Conservation (phyloP, 331 rosid species). For the Rhamnella rubrinervis region DNA sequence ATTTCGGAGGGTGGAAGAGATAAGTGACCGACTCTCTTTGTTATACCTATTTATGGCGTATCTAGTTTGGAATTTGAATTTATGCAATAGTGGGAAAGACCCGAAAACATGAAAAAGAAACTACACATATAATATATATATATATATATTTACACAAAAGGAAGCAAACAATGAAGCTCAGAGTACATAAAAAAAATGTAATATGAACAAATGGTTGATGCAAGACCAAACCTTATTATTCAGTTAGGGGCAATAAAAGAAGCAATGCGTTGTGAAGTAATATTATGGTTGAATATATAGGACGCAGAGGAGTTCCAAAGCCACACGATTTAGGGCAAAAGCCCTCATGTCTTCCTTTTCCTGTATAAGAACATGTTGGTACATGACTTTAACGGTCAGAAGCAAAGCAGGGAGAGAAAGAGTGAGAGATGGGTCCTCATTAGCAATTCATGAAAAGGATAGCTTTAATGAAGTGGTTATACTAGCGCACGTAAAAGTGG, state of each 20-base stretch:
- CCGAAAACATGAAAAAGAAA: too few species aligned
- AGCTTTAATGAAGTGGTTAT: background rate
- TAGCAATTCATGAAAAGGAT: slow-evolving; percentile 13
- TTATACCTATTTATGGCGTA: too few species aligned
- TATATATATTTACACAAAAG: background rate
- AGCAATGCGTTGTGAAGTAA: background rate
- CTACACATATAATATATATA: too few species aligned
- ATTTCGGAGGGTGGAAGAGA: background rate
- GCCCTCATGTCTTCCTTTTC: slow-evolving; percentile 24
- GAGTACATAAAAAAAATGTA: background rate
- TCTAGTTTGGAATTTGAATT: too few species aligned
- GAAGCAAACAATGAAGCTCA: background rate
- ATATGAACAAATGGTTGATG: background rate
- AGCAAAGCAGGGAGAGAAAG: too few species aligned
- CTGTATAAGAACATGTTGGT: background rate
- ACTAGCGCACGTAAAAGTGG: slow-evolving; percentile 22
- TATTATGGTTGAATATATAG: background rate
- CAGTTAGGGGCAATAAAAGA: background rate
- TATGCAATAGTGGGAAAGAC: too few species aligned
- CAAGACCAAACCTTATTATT: slow-evolving; percentile 15
- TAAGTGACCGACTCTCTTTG: background rate
- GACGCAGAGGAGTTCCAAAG: background rate
- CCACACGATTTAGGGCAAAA: background rate
- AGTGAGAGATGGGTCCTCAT: background rate
- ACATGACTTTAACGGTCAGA: slow-evolving; percentile 20